Percentiles rank a stretch among this genome's conserved stretches.
phyloP scores from a whole-genome alignment of 2,329 filamentous ascomycete genomes.

The Penicillium paneum region DNA sequence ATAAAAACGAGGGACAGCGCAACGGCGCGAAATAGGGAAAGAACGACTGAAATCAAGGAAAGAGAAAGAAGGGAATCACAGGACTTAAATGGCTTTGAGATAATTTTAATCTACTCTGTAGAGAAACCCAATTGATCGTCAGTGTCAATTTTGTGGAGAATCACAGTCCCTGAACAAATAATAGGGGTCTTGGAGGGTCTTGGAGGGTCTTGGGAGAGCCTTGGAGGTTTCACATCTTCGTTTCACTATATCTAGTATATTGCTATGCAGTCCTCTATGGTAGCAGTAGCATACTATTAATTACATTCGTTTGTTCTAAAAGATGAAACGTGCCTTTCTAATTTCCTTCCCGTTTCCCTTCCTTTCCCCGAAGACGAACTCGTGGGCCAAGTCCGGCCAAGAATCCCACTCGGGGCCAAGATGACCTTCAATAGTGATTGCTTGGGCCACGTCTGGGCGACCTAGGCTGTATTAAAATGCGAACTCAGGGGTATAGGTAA shows the following conservation, averaged over 20 bases:
- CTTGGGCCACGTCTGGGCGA: not conserved
- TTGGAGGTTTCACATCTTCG: not conserved
- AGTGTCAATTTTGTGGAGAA: slow-evolving; percentile 4
- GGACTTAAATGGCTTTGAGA: not conserved
- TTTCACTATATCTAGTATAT: not conserved
- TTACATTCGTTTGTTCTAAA: not conserved
- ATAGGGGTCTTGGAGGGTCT: not conserved
- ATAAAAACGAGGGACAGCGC: slow-evolving; percentile 24
- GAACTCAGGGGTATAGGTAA: not conserved
- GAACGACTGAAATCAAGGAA: slow-evolving; percentile 7
- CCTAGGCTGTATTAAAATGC: not conserved
- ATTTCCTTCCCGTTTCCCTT: not conserved
- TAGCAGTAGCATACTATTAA: not conserved
- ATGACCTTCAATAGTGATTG: not conserved
- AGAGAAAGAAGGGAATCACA: not conserved
- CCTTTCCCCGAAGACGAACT: not conserved
- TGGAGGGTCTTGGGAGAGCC: not conserved
- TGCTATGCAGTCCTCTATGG: not conserved
- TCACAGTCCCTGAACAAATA: not conserved
- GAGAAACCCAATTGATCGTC: not conserved
- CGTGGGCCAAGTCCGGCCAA: not conserved
- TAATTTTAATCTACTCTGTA: not conserved
- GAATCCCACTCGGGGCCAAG: not conserved
- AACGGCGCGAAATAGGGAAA: slow-evolving; percentile 11
- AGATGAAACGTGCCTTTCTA: not conserved